Conservation (phyloP, 2,329 filamentous ascomycete species). For the Onygenales sp. region DNA sequence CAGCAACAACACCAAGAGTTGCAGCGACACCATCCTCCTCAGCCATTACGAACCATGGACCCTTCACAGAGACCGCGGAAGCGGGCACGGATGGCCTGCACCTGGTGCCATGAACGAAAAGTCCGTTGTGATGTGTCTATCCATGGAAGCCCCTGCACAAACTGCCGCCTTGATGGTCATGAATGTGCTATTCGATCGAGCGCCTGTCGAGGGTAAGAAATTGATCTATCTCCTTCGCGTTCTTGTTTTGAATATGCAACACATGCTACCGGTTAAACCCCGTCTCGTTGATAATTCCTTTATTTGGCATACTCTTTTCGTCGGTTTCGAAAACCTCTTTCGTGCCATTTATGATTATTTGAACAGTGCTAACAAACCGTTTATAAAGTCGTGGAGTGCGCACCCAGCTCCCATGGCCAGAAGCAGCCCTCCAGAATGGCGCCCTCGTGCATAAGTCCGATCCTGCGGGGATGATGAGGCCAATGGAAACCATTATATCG, state of each 20-base stretch:
- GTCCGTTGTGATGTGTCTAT: constrained; percentile 43
- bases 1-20: neutral
- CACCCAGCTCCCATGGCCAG: neutral
- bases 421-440: neutral
- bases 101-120: constrained; percentile 32
- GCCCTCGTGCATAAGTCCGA: constrained; percentile 1
- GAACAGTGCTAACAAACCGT: neutral
- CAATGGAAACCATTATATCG: neutral
- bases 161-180: constrained; percentile 16
- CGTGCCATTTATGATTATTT: neutral
- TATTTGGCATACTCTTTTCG: neutral
- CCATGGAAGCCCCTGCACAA: constrained; percentile 26
- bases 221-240: constrained; percentile 40
- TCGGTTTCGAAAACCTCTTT: neutral
- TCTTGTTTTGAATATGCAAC: constrained; percentile 43
- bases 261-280: constrained; percentile 22
- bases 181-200: constrained; percentile 19
- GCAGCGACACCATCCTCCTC: neutral
- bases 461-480: neutral
- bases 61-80: constrained; percentile 10
- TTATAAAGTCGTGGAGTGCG: neutral
- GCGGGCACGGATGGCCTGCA: constrained; percentile 23
- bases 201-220: constrained; percentile 22
- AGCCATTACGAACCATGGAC: neutral
- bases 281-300: constrained; percentile 9